phyloP scores from a whole-genome alignment of 2,329 filamentous ascomycete genomes.

The Lasiodiplodia sp. region DNA sequence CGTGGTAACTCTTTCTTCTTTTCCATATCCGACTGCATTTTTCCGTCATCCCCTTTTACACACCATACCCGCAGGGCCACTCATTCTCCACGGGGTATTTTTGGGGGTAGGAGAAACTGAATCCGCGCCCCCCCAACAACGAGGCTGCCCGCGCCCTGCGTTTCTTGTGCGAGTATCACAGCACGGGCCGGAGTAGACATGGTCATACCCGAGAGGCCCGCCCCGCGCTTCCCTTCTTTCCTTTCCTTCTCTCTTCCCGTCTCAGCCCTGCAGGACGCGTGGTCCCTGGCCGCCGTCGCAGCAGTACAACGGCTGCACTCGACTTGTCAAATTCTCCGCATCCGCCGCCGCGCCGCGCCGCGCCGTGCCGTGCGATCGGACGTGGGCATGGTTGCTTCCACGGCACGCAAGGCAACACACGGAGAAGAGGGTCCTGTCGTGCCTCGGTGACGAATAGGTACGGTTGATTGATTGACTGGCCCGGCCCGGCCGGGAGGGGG shows the following conservation, averaged over 20 bases:
- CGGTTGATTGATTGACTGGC: not conserved
- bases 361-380: not conserved
- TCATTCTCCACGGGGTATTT: not conserved
- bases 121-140: not conserved
- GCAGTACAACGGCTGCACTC: not conserved
- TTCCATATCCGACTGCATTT: not conserved
- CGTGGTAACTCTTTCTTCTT: not conserved
- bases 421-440: not conserved
- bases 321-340: not conserved
- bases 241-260: not conserved
- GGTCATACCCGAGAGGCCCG: slow-evolving; percentile 4
- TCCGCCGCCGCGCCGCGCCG: not conserved
- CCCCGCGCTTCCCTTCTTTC: not conserved
- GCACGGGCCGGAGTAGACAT: not conserved
- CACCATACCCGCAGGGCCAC: not conserved
- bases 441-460: not conserved
- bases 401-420: not conserved
- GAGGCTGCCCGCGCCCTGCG: not conserved
- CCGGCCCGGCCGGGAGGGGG: not conserved
- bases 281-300: too few relatives aligned
- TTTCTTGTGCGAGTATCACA: slow-evolving; percentile 19
- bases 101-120: too few relatives aligned
- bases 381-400: not conserved
- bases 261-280: not conserved
- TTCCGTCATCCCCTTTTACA: not conserved